These are phyloP conservation scores for Durotheca rogersii DNA, from an alignment of 495 filamentous ascomycete genomes.

Conservation along the genomic window DNA sequence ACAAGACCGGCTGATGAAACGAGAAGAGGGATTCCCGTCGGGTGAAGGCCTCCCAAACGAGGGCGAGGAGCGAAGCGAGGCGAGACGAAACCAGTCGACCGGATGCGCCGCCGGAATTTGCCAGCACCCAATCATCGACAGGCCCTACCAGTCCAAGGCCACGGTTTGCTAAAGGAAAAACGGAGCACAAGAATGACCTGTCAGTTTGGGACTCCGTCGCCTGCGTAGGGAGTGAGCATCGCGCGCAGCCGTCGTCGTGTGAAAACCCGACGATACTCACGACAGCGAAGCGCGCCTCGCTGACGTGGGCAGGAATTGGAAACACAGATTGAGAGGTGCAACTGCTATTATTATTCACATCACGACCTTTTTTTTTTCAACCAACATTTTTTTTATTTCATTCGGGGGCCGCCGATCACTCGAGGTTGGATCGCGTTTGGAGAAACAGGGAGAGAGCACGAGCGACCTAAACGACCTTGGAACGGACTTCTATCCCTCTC, in stretches of 20 bases:
- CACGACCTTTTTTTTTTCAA: too few relatives aligned
- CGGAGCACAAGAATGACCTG: constrained; percentile 8
- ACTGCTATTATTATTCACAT: too few relatives aligned
- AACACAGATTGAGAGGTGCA: too few relatives aligned
- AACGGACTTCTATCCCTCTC: too few relatives aligned
- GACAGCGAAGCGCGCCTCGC: too few relatives aligned
- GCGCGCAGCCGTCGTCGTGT: constrained; percentile 12
- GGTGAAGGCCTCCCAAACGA: constrained; percentile 28
- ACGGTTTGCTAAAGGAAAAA: constrained; percentile 17
- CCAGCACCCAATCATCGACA: constrained; percentile 19
- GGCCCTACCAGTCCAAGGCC: constrained; percentile 8
- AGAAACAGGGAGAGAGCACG: not conserved
- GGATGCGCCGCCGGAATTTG: constrained; percentile 23
- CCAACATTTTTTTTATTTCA: constrained; percentile 9
- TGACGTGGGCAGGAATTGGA: too few relatives aligned
- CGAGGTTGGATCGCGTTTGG: constrained; percentile 1
- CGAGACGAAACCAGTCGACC: constrained; percentile 29
- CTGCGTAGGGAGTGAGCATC: constrained; percentile 11
- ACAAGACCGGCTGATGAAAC: constrained; percentile 31
- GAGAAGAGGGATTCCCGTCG: constrained; percentile 26
- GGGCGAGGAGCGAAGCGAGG: too few relatives aligned
- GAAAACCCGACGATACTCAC: too few relatives aligned
- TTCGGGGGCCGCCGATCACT: constrained; percentile 1
- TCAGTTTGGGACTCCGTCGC: not conserved
- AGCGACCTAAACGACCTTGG: too few relatives aligned